Evolutionary conservation across 495 filamentous ascomycete genomes (phyloP), one percentile per base, ranked within the genome.

Genomic region (Daldinia vernicosa): DNA sequence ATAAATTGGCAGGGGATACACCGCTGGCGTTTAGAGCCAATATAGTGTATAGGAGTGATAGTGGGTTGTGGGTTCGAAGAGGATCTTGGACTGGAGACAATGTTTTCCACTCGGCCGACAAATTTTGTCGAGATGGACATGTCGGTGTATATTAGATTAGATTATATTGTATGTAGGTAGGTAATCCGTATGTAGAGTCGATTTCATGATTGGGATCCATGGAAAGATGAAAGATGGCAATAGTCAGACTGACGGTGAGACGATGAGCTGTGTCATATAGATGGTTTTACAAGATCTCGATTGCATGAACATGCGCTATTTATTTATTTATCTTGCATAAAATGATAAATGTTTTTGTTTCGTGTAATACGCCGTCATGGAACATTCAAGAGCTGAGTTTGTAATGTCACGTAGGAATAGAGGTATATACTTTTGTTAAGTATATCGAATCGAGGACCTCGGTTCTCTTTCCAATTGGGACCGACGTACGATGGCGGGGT

Each of bases 401-500:
- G 43, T 47, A 22, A 47, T 47, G 43, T 47, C 19, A 9, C 17
- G 19, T 22, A 19, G 17, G 40, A 19, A 28, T n/a, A 51, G 1
- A 24, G 1, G 9, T 19, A 17, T n/a, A 17, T 15, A 57, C 51
- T 6, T 14, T 47, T 11, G 15, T 9, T 22, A 32, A n/a, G 14
- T 14, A 19, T 1, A 4, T 32, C 26, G 39, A 15, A 30, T 57
- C 28, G 47, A 62, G 55, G 50, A 70, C 11, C 27, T 55, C 56
- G 33, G 32, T 30, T 66, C 33, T 9, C 39, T 27, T 11, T 51
- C 45, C 43, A 15, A 53, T 53, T 52, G 27, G 14, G n/a, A 9
- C 53, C 26, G 57, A 59, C 28, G 62, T 61, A 64, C 35, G 40
- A 72, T 64, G 60, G 69, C 64, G 69, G 69, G 69, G 69, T 58